Conservation (phyloP, 2,329 filamentous ascomycete genomes). For the Ophiostoma pallidulum region DNA sequence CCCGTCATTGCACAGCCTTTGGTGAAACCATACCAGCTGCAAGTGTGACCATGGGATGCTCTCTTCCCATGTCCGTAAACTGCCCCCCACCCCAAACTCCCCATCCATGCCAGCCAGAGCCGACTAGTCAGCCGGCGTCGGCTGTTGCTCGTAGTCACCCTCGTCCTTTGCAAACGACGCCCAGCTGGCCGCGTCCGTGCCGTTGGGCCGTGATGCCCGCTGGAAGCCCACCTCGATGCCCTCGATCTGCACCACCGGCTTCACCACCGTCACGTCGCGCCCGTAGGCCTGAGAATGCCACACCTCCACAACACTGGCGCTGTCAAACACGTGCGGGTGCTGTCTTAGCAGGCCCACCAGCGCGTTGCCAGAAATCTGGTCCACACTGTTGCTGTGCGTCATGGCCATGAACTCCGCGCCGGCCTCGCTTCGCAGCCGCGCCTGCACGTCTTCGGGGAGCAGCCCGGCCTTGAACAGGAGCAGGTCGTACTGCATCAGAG, state of each 20-base stretch:
- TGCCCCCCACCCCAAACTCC: too few relatives aligned
- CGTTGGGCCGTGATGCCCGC: conserved; percentile 38
- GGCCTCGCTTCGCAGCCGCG: conserved; percentile 31
- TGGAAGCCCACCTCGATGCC: conserved; percentile 36
- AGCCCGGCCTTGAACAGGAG: conserved; percentile 52
- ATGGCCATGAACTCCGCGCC: conserved; percentile 46
- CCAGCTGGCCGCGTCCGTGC: conserved; percentile 44
- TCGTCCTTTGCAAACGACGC: conserved; percentile 23
- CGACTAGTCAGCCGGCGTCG: background rate
- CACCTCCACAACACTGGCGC: conserved; percentile 37
- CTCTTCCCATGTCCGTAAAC: too few relatives aligned
- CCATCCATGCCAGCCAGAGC: too few relatives aligned
- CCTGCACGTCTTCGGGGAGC: conserved; percentile 44
- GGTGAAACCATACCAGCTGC: too few relatives aligned
- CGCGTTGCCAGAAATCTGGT: conserved; percentile 53
- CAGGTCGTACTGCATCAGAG: conserved; percentile 59
- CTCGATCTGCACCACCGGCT: conserved; percentile 31
- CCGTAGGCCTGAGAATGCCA: conserved; percentile 37
- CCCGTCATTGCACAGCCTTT: too few relatives aligned
- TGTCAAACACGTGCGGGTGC: conserved; percentile 45
- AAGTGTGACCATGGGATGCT: background rate
- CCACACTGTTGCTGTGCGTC: conserved; percentile 51
- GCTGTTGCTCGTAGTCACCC: conserved; percentile 3
- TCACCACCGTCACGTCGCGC: conserved; percentile 30
- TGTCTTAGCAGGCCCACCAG: conserved; percentile 43